Evolutionary conservation across 371 early-diverging fungal genomes (phyloP).

Genomic region (Rhizopus arrhizus): DNA sequence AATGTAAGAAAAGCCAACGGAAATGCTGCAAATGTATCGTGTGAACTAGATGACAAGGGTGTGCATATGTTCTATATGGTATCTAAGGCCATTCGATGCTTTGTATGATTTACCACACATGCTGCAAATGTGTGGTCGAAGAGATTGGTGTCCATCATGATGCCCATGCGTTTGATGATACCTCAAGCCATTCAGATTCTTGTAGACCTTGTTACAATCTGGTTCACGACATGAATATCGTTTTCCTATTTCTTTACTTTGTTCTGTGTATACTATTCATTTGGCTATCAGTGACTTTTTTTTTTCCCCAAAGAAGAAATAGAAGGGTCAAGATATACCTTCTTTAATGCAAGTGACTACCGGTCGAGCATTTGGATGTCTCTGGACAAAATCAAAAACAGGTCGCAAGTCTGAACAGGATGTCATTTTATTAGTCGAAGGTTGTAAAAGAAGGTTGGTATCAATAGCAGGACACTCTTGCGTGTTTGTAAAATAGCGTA

Average conservation of each 20-base stretch:
- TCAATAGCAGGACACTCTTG: not conserved
- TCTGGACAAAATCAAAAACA: slow-evolving; percentile 1
- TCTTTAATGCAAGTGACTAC: not conserved
- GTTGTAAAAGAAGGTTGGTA: not conserved
- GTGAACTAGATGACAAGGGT: not conserved
- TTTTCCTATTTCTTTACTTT: not conserved
- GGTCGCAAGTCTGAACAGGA: not conserved
- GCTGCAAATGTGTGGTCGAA: not conserved
- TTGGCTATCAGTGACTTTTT: too few relatives aligned
- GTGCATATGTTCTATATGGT: slow-evolving; percentile 4
- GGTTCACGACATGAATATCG: not conserved
- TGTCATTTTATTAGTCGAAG: not conserved
- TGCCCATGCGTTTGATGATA: slow-evolving; percentile 6
- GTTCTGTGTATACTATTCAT: not conserved
- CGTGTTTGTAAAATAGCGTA: not conserved
- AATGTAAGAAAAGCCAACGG: too few relatives aligned
- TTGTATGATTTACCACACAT: slow-evolving; percentile 2
- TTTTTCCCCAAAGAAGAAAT: too few relatives aligned
- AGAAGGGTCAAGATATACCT: not conserved
- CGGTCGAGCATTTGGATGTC: not conserved
- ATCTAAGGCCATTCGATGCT: not conserved
- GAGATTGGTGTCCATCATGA: not conserved
- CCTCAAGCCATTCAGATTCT: slow-evolving; percentile 1
- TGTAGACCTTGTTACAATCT: not conserved
- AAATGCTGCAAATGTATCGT: too few relatives aligned